Evolutionary conservation across 495 filamentous ascomycete genomes (phyloP), one percentile per base, ranked within the genome.

Genomic region (Cairneyella variabilis): DNA sequence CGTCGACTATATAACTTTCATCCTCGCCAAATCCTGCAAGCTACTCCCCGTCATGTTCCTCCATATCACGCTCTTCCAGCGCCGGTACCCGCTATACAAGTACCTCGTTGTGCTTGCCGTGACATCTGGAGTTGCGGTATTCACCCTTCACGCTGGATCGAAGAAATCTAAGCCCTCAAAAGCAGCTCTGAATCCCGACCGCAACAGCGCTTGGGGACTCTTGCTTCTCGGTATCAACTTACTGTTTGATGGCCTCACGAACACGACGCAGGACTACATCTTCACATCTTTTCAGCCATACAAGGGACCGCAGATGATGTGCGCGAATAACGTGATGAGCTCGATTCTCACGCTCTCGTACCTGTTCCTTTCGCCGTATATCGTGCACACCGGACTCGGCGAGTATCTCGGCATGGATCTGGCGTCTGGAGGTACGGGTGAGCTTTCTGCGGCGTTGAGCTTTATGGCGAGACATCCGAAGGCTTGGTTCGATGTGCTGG

Each of bases 1-100:
- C 69, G 92, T 97, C 73, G 93, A 97, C 79, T 98, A 97, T 77
- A 86, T 98, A 65, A 98, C 93, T 18, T 98, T 91, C 75, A 92
- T 97, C 68, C 89, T 98, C 21, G 95, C 93, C 58, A 98, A 98
- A 68, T 88, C 83, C 45, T 98, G 93, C 86, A 98, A 98, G 70
- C 79, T 98, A 16, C 84, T 98, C 9, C 93, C 93, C 3, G 92
- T 98, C 59, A 97, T 98, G 93, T 84, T 91, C 63, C 80, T 98
- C 40, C 92, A 97, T 70, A 76, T 97, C 63, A 91, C 91, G 16
- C 69, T 98, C 23, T 98, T 97, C 77, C 86, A 87, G 34, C 88
- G 87, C 63, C 74, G 82, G 30, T 97, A 96, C 68, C 93, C 95
- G 9, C 71, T 97, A 27, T 97, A 97, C 74, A 98, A 98, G 73